Evolutionary conservation across 2,329 filamentous ascomycete genomes (phyloP), one percentile per base, ranked within the genome.

Genomic region (Alternaria rosae): DNA sequence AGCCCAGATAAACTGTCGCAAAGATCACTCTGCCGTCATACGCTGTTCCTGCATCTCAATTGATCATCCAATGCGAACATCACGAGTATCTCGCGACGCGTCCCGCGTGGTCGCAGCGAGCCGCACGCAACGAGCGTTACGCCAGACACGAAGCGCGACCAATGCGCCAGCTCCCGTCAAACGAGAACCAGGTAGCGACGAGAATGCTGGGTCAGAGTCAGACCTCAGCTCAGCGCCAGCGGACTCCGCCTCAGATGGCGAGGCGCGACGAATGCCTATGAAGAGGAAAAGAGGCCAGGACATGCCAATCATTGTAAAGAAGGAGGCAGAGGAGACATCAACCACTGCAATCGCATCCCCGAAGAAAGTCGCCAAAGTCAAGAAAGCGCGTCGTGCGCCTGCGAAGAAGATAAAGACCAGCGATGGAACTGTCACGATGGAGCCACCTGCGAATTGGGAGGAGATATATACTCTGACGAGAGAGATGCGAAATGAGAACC

Each of bases 401-500:
- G 75, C 76, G 28, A 81, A 77, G 66, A 78, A 76, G 56, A 73
- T 68, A 15, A 73, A 73, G 13, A 67, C 62, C 5, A 62, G 57
- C 45, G 62, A 73, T 70, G 77, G 73, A 35, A 70, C 41, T 47
- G 64, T 83, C 52, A 85, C 85, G 66, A 69, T 81, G 15, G 83
- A 86, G 65, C 88, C 93, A 1, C 93, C 94, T 0, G 85, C 88
- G 0, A 89, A 93, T 76, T 97, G 95, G 95, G 88, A 93, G 65
- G 86, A 89, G 59, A 88, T 97, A 59, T 99, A 97, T 80, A 81
- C 85, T 32, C 82, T 88, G 1, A 91, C 96, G 45, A 90, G 90
- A 72, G 86, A 87, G 73, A 97, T 98, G 93, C 90, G 81, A 81
- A 91, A 76, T 76, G 86, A 82, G 80, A 91, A 86, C 41, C 79